These are phyloP conservation scores for Saturnispora zaruensis DNA, from an alignment of 805 yeast species.

Conservation along the genomic window DNA sequence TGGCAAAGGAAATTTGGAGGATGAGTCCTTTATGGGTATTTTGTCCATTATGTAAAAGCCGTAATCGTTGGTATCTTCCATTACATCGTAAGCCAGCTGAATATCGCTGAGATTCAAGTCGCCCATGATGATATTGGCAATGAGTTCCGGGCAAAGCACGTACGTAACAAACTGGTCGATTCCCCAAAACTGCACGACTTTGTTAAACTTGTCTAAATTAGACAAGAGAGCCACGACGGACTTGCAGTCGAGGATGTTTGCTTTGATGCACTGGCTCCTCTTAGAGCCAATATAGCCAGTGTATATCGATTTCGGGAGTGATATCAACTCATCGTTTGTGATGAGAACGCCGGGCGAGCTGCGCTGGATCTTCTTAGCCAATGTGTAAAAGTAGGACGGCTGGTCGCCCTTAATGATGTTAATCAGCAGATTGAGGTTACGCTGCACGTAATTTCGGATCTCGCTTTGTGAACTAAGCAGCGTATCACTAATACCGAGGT, in stretches of 20 bases:
- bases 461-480: slow-evolving; percentile 8
- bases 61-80: slow-evolving; percentile 36
- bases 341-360: slow-evolving; percentile 36
- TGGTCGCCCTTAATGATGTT: slow-evolving; percentile 31
- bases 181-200: slow-evolving; percentile 55
- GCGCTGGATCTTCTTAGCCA: slow-evolving; percentile 37
- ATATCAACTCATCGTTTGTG: slow-evolving; percentile 39
- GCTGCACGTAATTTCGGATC: slow-evolving; percentile 8
- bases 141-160: slow-evolving; percentile 57
- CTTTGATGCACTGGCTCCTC: slow-evolving; percentile 23
- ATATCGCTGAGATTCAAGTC: slow-evolving; percentile 33
- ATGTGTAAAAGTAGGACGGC: slow-evolving; percentile 40
- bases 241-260: not conserved
- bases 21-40: not conserved
- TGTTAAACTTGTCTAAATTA: slow-evolving; percentile 26
- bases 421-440: slow-evolving; percentile 10
- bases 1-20: not conserved
- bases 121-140: slow-evolving; percentile 40
- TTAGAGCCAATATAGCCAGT: slow-evolving; percentile 58
- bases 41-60: slow-evolving; percentile 30
- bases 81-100: slow-evolving; percentile 38
- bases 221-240: slow-evolving; percentile 20
- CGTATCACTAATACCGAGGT: slow-evolving; percentile 14
- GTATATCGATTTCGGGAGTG: slow-evolving; percentile 37
- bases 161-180: slow-evolving; percentile 44